phyloP scores from a whole-genome alignment of 1,284 basidiomycete genomes.

The Ganoderma multipileum region DNA sequence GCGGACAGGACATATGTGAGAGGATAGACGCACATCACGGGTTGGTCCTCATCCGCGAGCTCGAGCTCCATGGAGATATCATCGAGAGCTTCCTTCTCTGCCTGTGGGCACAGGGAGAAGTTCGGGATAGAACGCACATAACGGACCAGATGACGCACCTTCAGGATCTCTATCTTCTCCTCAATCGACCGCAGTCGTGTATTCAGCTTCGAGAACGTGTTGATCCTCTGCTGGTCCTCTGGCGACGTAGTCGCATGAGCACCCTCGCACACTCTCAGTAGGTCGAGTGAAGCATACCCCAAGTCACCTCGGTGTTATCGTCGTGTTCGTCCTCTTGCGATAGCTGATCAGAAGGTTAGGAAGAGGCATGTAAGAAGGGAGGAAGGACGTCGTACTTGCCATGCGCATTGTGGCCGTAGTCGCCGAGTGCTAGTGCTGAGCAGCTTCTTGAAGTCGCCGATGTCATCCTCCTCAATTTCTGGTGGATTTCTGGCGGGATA shows the following conservation, averaged over 20 bases:
- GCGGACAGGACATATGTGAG: background rate
- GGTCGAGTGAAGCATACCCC: slow-evolving; percentile 61
- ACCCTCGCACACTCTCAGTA: background rate
- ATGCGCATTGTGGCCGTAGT: slow-evolving; percentile 55
- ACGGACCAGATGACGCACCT: slow-evolving; percentile 51
- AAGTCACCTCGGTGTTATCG: slow-evolving; percentile 89
- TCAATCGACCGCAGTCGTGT: slow-evolving; percentile 76
- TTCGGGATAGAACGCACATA: too few species aligned
- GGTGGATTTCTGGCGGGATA: background rate
- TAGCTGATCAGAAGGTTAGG: slow-evolving; percentile 49
- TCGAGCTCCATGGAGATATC: slow-evolving; percentile 90
- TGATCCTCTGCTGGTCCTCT: slow-evolving; percentile 97
- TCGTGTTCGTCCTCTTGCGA: slow-evolving; percentile 81
- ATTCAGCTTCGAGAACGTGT: slow-evolving; percentile 92
- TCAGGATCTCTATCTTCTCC: slow-evolving; percentile 74
- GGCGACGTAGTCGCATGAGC: slow-evolving; percentile 4
- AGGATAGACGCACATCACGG: slow-evolving; percentile 64
- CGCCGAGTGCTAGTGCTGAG: background rate
- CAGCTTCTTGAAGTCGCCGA: background rate
- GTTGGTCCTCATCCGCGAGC: slow-evolving; percentile 85
- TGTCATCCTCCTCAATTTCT: background rate
- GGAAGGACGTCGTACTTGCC: slow-evolving; percentile 44
- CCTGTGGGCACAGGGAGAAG: slow-evolving; percentile 50
- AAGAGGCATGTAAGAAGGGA: background rate
- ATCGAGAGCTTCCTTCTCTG: slow-evolving; percentile 93